Conservation (phyloP, 768 basidiomycete species). For the Termitomyces sp. region DNA sequence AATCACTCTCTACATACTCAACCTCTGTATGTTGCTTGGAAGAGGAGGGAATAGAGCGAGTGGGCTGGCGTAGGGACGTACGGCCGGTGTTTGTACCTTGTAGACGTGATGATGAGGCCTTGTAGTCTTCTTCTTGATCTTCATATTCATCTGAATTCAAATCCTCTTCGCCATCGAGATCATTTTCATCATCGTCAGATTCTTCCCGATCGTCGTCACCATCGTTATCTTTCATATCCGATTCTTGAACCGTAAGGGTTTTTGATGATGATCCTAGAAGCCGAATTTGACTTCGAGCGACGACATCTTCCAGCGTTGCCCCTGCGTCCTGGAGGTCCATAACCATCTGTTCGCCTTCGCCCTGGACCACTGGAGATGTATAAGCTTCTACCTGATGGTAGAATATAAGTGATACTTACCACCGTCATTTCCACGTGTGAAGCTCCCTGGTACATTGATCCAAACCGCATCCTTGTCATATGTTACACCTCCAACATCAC, state of each 20-base stretch:
- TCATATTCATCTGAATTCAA: conserved; percentile 12
- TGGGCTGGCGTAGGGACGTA: conserved; percentile 36
- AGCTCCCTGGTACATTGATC: conserved; percentile 95
- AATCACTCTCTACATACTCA: conserved; percentile 76
- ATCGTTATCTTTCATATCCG: conserved; percentile 26
- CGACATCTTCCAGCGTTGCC: conserved; percentile 76
- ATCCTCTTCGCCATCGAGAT: conserved; percentile 8
- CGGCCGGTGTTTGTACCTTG: conserved; percentile 45
- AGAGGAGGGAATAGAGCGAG: conserved; percentile 32
- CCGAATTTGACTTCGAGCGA: conserved; percentile 75
- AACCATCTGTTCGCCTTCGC: conserved; percentile 97
- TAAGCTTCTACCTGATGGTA: neutral
- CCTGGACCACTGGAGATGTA: conserved; percentile 54
- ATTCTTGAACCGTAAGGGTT: conserved; percentile 45
- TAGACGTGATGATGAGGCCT: conserved; percentile 5
- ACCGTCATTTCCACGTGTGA: conserved; percentile 69
- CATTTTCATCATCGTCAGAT: conserved; percentile 8
- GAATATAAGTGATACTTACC: conserved; percentile 30
- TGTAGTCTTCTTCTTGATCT: neutral
- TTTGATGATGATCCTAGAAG: conserved; percentile 80
- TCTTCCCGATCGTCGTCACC: conserved; percentile 21
- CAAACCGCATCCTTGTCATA: conserved; percentile 99
- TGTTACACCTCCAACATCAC: conserved; percentile 92
- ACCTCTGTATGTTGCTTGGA: conserved; percentile 36
- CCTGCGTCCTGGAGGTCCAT: conserved; percentile 89